These are phyloP conservation scores for Halophytophthora polymorphica DNA, from an alignment of 352 stramenopile genomes.

Conservation along the genomic window DNA sequence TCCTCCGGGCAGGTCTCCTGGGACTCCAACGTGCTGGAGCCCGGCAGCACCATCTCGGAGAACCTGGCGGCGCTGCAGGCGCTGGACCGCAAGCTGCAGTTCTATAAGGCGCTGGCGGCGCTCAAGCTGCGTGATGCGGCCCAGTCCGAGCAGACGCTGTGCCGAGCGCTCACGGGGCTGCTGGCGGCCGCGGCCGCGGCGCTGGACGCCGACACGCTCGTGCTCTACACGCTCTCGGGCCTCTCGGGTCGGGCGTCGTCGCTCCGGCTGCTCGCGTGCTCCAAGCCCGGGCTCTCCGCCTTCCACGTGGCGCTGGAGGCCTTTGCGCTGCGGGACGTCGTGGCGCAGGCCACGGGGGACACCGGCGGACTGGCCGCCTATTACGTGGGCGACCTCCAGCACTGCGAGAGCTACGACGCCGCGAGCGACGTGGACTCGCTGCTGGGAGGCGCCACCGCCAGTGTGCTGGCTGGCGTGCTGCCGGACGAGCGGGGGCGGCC, in stretches of 20 bases:
- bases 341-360: conserved; percentile 19
- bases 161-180: conserved; percentile 43
- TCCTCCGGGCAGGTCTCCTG: conserved; percentile 40
- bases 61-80: conserved; percentile 31
- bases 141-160: conserved; percentile 34
- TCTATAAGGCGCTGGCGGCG: conserved; percentile 53
- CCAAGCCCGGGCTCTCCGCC: conserved; percentile 31
- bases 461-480: conserved; percentile 31
- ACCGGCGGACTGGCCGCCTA: conserved; percentile 14
- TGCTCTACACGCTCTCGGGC: conserved; percentile 57
- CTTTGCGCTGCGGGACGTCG: conserved; percentile 46
- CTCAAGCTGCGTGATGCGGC: conserved; percentile 49
- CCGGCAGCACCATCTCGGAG: conserved; percentile 33
- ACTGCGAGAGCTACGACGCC: conserved; percentile 33
- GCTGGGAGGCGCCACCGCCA: conserved; percentile 19
- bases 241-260: conserved; percentile 13
- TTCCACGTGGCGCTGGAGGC: conserved; percentile 52
- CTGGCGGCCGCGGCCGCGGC: conserved; percentile 34
- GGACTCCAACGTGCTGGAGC: conserved; percentile 36
- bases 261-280: conserved; percentile 53
- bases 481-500: conserved; percentile 45
- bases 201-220: conserved; percentile 41
- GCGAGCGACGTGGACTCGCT: conserved; percentile 45
- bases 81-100: conserved; percentile 46
- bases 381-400: conserved; percentile 49